Evolutionary conservation across 129 eudicot genomes (phyloP), one percentile per base, ranked within the genome.

Genomic region (Gnaphalium uliginosum): DNA sequence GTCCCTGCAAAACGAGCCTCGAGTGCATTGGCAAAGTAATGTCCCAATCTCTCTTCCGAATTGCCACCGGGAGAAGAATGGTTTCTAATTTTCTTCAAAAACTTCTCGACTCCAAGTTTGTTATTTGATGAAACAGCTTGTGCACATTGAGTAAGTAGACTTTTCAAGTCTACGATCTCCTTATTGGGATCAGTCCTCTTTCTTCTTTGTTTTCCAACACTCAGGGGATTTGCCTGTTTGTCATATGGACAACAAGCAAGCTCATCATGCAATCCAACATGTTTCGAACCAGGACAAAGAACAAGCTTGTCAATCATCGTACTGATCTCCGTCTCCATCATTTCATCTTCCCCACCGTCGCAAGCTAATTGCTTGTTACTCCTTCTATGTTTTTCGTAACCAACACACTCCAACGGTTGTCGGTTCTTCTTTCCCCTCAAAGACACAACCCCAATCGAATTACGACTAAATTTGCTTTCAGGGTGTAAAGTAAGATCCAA

Each of bases 61-160:
- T 83, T 85, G 8, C 89, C 92, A 5, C 23, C 21, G 21, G 87
- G 86, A 6, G 87, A 83, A 4, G 86, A 85, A 69, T 83, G 81
- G 14, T 72, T 80, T 26, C 87, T 57, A 5, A 88, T 87, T 53
- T 72, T 72, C 32, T 37, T 63, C 1, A 84, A 73, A 17, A 72
- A 43, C 35, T 61, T 77, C 7, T 76, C 74, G 5, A 67, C 84
- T 8, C 1, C 14, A 1, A n/a, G 15, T 21, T 82, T 56, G 48
- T 41, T 79, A 76, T 62, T 83, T 2, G 88, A 73, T 13, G 84
- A 75, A 69, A 84, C 81, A 0, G 88, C 88, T 72, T 81, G 66
- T 1, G 91, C 91, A 21, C 88, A 84, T 6, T 78, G 84, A 54
- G 78, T 75, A 10, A 84, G 79, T 37, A 87, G 62, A 73, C 54